phyloP scores from a whole-genome alignment of 148 eudicot genomes.

The Vaccinium macrocarpon region DNA sequence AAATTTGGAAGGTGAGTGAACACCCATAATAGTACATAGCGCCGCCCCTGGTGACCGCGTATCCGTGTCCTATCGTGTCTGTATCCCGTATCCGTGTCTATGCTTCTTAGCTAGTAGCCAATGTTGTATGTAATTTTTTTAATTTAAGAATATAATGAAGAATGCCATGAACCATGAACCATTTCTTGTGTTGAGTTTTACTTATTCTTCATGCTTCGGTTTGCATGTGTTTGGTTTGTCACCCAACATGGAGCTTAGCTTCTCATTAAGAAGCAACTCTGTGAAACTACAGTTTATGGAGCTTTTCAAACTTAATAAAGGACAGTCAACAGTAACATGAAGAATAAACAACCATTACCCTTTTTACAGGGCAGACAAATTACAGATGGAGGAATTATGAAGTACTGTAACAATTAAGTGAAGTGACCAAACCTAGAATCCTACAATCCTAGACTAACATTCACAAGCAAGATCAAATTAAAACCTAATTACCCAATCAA shows the following conservation, averaged over 20 bases:
- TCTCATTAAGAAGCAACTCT: background rate
- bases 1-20: too few relatives aligned
- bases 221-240: background rate
- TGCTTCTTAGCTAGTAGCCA: background rate
- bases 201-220: background rate
- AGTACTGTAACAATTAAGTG: background rate
- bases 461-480: background rate
- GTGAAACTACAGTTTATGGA: background rate
- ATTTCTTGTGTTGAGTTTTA: background rate
- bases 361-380: background rate
- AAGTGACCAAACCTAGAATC: conserved; percentile 2
- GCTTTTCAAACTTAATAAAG: conserved; percentile 1
- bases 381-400: background rate
- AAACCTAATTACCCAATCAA: background rate
- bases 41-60: too few relatives aligned
- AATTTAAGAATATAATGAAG: background rate
- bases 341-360: background rate
- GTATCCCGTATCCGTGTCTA: too few relatives aligned
- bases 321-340: background rate
- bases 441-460: background rate
- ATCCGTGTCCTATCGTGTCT: too few relatives aligned
- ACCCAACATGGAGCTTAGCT: background rate
- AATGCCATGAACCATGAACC: background rate
- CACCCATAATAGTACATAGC: too few relatives aligned
- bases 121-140: background rate